Conservation (phyloP, 2,329 filamentous ascomycete species). For the Pestalotiopsis sp. region DNA sequence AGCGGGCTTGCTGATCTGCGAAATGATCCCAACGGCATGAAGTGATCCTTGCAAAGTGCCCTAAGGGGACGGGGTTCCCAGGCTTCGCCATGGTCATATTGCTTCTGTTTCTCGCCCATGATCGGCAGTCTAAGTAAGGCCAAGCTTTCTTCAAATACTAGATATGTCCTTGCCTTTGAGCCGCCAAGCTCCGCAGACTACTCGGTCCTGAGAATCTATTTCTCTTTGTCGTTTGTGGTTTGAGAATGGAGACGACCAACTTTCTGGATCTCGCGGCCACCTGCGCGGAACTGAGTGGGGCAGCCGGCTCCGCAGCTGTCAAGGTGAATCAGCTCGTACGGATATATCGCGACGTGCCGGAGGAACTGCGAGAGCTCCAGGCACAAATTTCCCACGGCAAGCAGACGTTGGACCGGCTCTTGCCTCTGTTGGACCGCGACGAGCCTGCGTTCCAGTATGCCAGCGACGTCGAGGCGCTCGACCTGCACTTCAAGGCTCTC, state of each 20-base stretch:
- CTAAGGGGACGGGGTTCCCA: not conserved
- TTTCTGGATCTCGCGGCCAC: slow-evolving; percentile 13
- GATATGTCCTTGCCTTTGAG: not conserved
- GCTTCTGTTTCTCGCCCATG: not conserved
- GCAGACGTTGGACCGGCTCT: slow-evolving; percentile 13
- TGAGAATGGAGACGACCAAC: not conserved
- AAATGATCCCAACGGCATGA: not conserved
- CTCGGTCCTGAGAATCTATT: not conserved
- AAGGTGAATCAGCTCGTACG: slow-evolving; percentile 17
- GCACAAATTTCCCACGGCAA: slow-evolving; percentile 10
- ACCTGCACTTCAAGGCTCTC: slow-evolving; percentile 12
- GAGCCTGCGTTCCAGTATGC: slow-evolving; percentile 10
- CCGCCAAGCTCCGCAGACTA: not conserved
- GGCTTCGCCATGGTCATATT: not conserved
- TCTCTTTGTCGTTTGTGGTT: not conserved
- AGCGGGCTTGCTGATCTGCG: not conserved
- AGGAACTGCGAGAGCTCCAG: slow-evolving; percentile 12
- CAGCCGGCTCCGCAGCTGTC: slow-evolving; percentile 12
- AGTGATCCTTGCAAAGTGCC: not conserved
- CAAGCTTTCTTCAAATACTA: not conserved
- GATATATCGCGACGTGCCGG: slow-evolving; percentile 11
- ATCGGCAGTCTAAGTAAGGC: not conserved
- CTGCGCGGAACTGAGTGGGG: slow-evolving; percentile 15
- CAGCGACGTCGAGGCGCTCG: slow-evolving; percentile 10
- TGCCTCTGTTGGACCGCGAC: slow-evolving; percentile 17